Evolutionary conservation across 192 early-diverging fungal species (phyloP), one percentile per base, ranked within the genome.

Genomic region (Rhizophagus prolifer): DNA sequence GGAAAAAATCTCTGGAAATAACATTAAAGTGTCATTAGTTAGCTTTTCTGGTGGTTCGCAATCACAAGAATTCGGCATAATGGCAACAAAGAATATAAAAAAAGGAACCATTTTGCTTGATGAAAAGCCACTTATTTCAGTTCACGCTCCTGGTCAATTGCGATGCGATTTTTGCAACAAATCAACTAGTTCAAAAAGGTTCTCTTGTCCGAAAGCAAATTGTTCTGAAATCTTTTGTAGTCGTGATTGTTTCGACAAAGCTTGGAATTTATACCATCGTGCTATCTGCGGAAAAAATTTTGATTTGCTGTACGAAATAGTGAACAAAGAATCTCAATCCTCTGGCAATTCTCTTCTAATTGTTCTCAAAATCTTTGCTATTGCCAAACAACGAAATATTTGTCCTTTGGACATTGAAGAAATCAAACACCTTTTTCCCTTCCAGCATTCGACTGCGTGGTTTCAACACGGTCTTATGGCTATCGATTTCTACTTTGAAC

Each of bases 201-300:
- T 61, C 60, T 23, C 60, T 28, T 61, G 60, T 4, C 60, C 60
- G 6, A 61, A 61, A 61, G 8, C 25, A 12, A 26, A 61, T 61
- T 61, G 46, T 61, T 61, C 60, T 8, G 60, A 61, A 61, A 61
- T 61, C 60, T 61, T 61, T 61, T 61, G 60, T 61, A 23, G 8
- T 61, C 25, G 12, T 21, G 60, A 61, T 61, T 61, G 60, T 23
- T 61, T 61, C 9, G n/a, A 61, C 60, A 61, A 47, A 47, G 13
- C 46, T 47, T 47, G 46, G 46, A 14, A 47, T 0, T 61, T 61
- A 23, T 61, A 61, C 5, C 60, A 61, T 61, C 60, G 60, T 61
- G 21, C 8, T 61, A 23, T 61, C 21, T 61, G 60, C 21, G 60
- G 60, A 9, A 61, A 61, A 61, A n/a, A 23, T 61, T 25, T 61